phyloP scores from a whole-genome alignment of 73 alveolate species.

The Paramecium sonneborni region DNA sequence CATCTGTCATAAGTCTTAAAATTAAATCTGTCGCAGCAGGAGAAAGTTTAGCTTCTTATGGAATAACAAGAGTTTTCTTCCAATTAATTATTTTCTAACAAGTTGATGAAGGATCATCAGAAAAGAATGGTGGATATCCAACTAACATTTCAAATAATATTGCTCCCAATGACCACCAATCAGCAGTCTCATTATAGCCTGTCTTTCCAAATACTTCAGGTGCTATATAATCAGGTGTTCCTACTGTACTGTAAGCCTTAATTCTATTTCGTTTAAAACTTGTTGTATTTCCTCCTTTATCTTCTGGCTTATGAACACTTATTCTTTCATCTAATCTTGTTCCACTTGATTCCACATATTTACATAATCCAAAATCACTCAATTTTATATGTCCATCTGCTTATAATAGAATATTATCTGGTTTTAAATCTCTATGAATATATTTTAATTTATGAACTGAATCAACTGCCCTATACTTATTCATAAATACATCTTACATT shows the following conservation, averaged over 20 bases:
- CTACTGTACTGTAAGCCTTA: conserved; percentile 76
- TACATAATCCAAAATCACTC: conserved; percentile 76
- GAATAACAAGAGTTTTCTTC: conserved; percentile 81
- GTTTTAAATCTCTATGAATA: conserved; percentile 90
- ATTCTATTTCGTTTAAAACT: conserved; percentile 57
- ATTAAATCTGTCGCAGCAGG: conserved; percentile 86
- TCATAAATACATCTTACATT: conserved; percentile 23
- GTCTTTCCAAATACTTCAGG: conserved; percentile 96
- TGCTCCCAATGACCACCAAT: conserved; percentile 96
- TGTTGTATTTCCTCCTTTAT: not conserved
- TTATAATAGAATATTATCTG: conserved; percentile 85
- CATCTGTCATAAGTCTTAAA: conserved; percentile 77
- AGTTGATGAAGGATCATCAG: conserved; percentile 87
- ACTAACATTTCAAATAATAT: conserved; percentile 91
- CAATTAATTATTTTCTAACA: conserved; percentile 87
- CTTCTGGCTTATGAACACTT: conserved; percentile 59
- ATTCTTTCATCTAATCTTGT: conserved; percentile 65
- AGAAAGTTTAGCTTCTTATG: conserved; percentile 83
- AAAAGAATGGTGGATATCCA: conserved; percentile 92
- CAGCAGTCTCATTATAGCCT: conserved; percentile 85
- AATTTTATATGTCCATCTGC: conserved; percentile 87
- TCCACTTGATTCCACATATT: conserved; percentile 59
- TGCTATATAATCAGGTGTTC: conserved; percentile 99
- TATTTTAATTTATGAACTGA: conserved; percentile 89
- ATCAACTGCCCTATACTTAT: conserved; percentile 78